A percentile compares a stretch with the other conserved stretches of the same genome.
phyloP scores from a whole-genome alignment of 208 protist genomes.

The Porcisia hertigi region DNA sequence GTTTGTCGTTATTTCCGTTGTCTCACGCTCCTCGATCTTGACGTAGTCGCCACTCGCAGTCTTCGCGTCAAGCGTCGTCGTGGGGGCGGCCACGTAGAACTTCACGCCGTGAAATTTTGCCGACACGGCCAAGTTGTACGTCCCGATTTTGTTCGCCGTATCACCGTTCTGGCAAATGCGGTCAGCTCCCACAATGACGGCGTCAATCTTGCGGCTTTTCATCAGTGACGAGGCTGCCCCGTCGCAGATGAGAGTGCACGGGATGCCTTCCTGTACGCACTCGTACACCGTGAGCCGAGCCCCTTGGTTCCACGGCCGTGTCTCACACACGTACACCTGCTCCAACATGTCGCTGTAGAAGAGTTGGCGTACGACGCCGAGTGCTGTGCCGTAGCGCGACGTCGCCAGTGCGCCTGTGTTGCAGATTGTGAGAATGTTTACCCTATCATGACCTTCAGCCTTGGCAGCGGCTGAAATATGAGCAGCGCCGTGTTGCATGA shows the following conservation, averaged over 20 bases:
- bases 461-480: constrained; percentile 67
- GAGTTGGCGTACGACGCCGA: constrained; percentile 92
- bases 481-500: constrained; percentile 85
- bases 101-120: constrained; percentile 90
- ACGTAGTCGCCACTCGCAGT: constrained; percentile 80
- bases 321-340: constrained; percentile 93
- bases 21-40: constrained; percentile 92
- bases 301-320: constrained; percentile 95
- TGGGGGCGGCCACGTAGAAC: constrained; percentile 94
- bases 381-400: constrained; percentile 92
- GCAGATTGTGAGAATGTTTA: constrained; percentile 93
- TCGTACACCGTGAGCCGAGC: constrained; percentile 95
- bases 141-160: constrained; percentile 97
- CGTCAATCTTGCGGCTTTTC: constrained; percentile 61
- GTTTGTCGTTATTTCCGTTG: constrained; percentile 90
- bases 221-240: constrained; percentile 87
- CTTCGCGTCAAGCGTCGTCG: constrained; percentile 91
- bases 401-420: constrained; percentile 95
- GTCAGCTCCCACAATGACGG: constrained; percentile 94
- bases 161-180: constrained; percentile 95
- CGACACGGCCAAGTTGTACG: constrained; percentile 92
- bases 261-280: constrained; percentile 92
- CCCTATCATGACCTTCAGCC: constrained; percentile 30
- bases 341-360: constrained; percentile 81
- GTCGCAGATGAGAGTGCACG: constrained; percentile 92